Conservation (phyloP, 371 early-diverging fungal species). For the Rhizopus arrhizus region DNA sequence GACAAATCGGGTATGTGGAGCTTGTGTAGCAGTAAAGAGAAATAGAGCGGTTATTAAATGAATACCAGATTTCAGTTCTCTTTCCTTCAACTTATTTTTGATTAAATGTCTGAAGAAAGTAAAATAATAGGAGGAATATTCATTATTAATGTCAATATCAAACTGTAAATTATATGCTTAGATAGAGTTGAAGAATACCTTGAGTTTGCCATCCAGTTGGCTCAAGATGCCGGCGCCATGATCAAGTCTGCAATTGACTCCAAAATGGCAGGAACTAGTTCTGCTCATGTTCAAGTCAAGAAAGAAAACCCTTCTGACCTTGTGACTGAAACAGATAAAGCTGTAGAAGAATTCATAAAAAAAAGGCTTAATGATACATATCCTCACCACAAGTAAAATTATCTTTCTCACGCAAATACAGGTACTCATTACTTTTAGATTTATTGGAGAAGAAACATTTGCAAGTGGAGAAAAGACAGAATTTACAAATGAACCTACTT, state of each 20-base stretch:
- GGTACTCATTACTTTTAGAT: conserved; percentile 36
- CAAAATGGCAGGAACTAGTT: conserved; percentile 54
- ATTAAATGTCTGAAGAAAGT: background rate
- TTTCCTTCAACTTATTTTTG: too few relatives aligned
- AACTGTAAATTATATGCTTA: background rate
- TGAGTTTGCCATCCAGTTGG: conserved; percentile 58
- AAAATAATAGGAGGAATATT: background rate
- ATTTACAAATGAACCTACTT: conserved; percentile 79
- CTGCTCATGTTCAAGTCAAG: conserved; percentile 45
- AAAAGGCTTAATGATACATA: conserved; percentile 58
- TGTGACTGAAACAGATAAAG: conserved; percentile 84
- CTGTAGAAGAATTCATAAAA: conserved; percentile 76
- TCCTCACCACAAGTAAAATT: conserved; percentile 66
- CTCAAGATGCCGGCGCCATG: conserved; percentile 64
- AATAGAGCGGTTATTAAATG: too few relatives aligned
- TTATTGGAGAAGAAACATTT: conserved; percentile 87
- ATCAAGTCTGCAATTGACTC: conserved; percentile 61
- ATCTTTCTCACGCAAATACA: background rate
- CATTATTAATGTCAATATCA: background rate
- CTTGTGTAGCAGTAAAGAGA: too few relatives aligned
- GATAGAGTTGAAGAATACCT: conserved; percentile 46
- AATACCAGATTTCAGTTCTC: too few relatives aligned
- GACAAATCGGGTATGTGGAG: too few relatives aligned
- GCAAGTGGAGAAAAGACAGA: conserved; percentile 63
- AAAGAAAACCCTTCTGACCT: conserved; percentile 77